Conservation (phyloP, 306 rosid genomes). For the Arachis hypogaea region DNA sequence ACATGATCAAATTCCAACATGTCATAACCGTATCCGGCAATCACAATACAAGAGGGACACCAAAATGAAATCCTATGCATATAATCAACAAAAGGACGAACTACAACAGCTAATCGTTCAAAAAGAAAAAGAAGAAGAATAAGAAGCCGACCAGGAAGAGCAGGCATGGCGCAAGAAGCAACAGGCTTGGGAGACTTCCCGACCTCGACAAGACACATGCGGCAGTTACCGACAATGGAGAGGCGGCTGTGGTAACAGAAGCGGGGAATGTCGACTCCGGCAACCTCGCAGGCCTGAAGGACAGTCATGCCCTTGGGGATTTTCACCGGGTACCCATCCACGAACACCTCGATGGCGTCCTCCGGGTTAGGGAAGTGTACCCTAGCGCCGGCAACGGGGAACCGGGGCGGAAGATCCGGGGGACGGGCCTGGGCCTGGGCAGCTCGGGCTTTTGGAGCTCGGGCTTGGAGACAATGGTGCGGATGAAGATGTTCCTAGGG, state of each 20-base stretch:
- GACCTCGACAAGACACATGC: constrained; percentile 99
- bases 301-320: constrained; percentile 95
- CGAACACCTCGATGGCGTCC: constrained; percentile 90
- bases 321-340: constrained; percentile 90
- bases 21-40: no score
- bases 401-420: constrained; percentile 53
- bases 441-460: constrained; percentile 72
- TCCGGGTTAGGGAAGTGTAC: constrained; percentile 77
- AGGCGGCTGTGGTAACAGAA: constrained; percentile 92
- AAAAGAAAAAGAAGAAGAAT: neutral
- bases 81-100: constrained; percentile 9
- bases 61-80: neutral
- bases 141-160: constrained; percentile 76
- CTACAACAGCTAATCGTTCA: neutral
- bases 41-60: no score
- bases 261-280: constrained; percentile 93
- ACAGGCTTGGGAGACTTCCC: constrained; percentile 99
- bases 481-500: constrained; percentile 51
- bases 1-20: no score
- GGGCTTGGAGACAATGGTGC: constrained; percentile 75
- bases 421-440: constrained; percentile 60
- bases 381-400: constrained; percentile 78
- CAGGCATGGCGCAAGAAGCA: constrained; percentile 99
- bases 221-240: constrained; percentile 94
- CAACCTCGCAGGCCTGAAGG: constrained; percentile 94